phyloP scores from a whole-genome alignment of 345 rosid species.

The Orychophragmus violaceus region DNA sequence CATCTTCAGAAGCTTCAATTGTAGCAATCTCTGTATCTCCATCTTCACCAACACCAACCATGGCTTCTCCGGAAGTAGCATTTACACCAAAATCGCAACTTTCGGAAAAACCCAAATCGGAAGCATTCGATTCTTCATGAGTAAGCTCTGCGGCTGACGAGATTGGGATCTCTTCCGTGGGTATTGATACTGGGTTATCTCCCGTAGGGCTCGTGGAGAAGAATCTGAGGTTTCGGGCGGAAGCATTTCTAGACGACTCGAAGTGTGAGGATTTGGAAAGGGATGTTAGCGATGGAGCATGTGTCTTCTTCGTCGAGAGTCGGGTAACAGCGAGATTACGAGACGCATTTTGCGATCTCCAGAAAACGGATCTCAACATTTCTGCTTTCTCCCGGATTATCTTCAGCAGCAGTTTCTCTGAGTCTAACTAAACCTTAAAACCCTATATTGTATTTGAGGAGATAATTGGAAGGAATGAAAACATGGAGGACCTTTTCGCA shows the following conservation, averaged over 20 bases:
- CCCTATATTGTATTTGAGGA: constrained; percentile 4
- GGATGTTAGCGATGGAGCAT: constrained; percentile 5
- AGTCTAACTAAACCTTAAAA: constrained; percentile 22
- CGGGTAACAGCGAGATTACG: constrained; percentile 14
- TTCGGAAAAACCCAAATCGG: constrained; percentile 13
- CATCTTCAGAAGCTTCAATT: constrained; percentile 11
- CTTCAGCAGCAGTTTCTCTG: constrained; percentile 4
- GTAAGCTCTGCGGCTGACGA: constrained; percentile 1
- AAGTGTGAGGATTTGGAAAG: constrained; percentile 9
- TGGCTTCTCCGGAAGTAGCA: neutral
- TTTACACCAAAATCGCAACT: constrained; percentile 23
- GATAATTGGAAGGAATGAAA: neutral
- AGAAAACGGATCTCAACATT: constrained; percentile 59
- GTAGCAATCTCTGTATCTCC: constrained; percentile 5
- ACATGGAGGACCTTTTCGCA: neutral
- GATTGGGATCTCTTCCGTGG: constrained; percentile 19
- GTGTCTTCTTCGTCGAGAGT: constrained; percentile 29
- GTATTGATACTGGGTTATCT: too few species aligned
- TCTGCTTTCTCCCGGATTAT: neutral
- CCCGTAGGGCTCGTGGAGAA: constrained; percentile 34
- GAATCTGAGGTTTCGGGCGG: constrained; percentile 29
- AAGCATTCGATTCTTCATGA: constrained; percentile 1
- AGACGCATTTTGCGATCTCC: constrained; percentile 33
- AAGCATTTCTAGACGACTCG: constrained; percentile 22
- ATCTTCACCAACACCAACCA: constrained; percentile 11